Conservation (phyloP, 441 rosid species). For the Melastoma candidum region DNA sequence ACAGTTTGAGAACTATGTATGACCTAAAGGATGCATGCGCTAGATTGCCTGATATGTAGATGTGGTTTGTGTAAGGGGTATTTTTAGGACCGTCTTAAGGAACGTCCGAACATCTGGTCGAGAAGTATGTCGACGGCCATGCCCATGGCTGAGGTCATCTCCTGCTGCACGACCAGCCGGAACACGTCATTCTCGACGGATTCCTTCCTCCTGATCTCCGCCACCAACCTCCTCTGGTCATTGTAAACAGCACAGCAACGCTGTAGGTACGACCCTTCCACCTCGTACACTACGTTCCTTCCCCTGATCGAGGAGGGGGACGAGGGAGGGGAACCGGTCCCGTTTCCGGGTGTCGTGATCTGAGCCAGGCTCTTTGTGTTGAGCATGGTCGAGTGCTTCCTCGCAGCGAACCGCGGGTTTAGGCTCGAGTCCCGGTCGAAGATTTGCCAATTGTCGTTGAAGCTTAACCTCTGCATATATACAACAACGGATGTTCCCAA, state of each 20-base stretch:
- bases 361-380: conserved; percentile 44
- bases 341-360: conserved; percentile 15
- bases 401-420: conserved; percentile 46
- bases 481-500: not conserved
- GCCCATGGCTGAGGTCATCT: conserved; percentile 44
- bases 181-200: conserved; percentile 60
- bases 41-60: no score
- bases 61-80: no score
- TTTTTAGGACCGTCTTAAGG: conserved; percentile 30
- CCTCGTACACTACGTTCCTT: conserved; percentile 38
- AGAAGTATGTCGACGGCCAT: conserved; percentile 84
- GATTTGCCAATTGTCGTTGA: conserved; percentile 71
- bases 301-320: conserved; percentile 3
- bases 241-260: conserved; percentile 66
- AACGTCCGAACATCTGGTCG: conserved; percentile 66
- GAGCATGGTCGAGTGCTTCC: conserved; percentile 42
- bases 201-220: conserved; percentile 63
- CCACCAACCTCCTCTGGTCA: conserved; percentile 37
- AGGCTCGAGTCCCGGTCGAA: conserved; percentile 59
- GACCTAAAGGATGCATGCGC: no score
- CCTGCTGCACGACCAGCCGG: conserved; percentile 54
- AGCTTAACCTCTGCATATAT: conserved; percentile 46
- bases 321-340: conserved; percentile 4
- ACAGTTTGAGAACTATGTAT: no score
- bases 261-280: conserved; percentile 73